Evolutionary conservation across 768 basidiomycete species (phyloP).

Genomic region (Saitozyma podzolica): DNA sequence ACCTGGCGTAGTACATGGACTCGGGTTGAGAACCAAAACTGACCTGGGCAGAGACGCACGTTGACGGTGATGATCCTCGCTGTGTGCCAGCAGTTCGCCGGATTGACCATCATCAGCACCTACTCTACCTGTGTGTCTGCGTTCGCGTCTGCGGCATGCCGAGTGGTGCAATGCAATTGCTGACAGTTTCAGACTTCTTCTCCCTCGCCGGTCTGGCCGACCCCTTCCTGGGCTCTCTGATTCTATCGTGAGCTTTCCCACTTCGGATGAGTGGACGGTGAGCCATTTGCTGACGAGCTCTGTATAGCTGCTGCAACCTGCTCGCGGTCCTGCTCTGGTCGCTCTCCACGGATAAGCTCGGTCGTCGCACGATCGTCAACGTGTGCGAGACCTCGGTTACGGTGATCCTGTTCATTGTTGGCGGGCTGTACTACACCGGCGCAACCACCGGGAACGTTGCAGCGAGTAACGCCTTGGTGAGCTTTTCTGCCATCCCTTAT

Average conservation of each 20-base stretch:
- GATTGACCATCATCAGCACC: slow-evolving; percentile 18
- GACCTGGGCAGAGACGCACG: slow-evolving; percentile 10
- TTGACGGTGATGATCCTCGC: slow-evolving; percentile 15
- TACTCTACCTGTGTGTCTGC: slow-evolving; percentile 15
- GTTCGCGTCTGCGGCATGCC: not conserved
- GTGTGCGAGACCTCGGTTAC: not conserved
- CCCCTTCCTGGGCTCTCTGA: slow-evolving; percentile 14
- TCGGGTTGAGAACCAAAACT: not conserved
- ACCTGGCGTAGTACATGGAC: too few species aligned
- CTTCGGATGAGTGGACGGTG: not conserved
- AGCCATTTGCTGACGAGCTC: too few species aligned
- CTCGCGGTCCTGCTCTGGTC: slow-evolving; percentile 10
- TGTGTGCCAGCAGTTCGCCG: slow-evolving; percentile 6
- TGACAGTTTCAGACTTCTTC: slow-evolving; percentile 9
- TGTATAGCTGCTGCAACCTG: slow-evolving; percentile 10
- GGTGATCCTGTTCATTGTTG: slow-evolving; percentile 6
- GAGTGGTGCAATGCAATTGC: too few species aligned
- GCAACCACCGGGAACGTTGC: slow-evolving; percentile 12
- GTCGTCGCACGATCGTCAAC: slow-evolving; percentile 3
- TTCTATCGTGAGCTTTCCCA: slow-evolving; percentile 9
- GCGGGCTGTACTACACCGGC: slow-evolving; percentile 11
- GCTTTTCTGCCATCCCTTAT: not conserved
- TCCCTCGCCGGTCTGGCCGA: slow-evolving; percentile 15
- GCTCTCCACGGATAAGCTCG: slow-evolving; percentile 11
- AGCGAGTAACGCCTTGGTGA: slow-evolving; percentile 6